These are phyloP conservation scores for Tagetes patula DNA, from an alignment of 129 eudicot species.

Conservation along the genomic window DNA sequence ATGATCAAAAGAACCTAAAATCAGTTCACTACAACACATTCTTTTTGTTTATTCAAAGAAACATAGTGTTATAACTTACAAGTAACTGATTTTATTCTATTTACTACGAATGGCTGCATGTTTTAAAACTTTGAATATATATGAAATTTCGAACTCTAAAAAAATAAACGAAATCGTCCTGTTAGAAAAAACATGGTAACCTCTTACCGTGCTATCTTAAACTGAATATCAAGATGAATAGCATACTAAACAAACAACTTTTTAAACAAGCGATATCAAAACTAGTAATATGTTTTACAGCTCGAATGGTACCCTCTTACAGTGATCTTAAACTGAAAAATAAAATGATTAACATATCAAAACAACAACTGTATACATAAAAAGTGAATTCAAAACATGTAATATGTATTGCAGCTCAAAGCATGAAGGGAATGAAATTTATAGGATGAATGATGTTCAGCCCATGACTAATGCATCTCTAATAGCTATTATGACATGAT, in stretches of 20 bases:
- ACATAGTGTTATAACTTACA: background rate
- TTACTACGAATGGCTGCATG: background rate
- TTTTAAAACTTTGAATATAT: background rate
- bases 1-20: background rate
- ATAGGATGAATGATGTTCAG: background rate
- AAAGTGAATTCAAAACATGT: background rate
- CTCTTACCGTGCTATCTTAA: background rate
- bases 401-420: constrained; percentile 14
- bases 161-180: background rate
- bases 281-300: background rate
- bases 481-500: background rate
- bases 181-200: constrained; percentile 7
- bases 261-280: background rate
- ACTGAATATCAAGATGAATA: background rate
- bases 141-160: background rate
- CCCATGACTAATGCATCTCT: background rate
- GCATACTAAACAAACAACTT: background rate
- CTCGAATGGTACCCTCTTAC: constrained; percentile 19
- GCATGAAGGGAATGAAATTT: background rate
- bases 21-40: background rate
- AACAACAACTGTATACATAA: background rate
- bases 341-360: background rate
- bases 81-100: background rate
- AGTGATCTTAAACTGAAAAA: background rate
- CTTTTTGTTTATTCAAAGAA: background rate